Evolutionary conservation across 1,139 yeast genomes (phyloP).

Genomic region (Kodamaea derodonti): DNA sequence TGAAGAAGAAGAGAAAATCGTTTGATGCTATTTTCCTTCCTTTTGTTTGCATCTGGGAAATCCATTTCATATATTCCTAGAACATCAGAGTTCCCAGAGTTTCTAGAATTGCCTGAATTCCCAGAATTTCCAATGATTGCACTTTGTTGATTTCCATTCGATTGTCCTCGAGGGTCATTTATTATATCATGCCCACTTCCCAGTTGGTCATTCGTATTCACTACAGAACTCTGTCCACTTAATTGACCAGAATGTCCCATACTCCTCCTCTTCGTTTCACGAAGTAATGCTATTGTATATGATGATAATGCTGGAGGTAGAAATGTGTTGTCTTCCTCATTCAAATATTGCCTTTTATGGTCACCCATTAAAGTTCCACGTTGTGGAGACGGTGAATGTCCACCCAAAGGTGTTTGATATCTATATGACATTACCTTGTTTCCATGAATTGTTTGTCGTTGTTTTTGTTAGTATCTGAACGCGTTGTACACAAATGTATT

Average conservation of each 20-base stretch:
- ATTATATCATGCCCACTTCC: too few species aligned
- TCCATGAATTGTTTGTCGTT: background rate
- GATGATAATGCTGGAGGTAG: conserved; percentile 66
- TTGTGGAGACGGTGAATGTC: background rate
- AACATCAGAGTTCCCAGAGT: conserved; percentile 9
- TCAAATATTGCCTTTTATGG: conserved; percentile 15
- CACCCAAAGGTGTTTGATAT: conserved; percentile 6
- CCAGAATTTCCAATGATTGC: too few species aligned
- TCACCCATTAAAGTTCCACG: background rate
- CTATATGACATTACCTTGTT: conserved; percentile 10
- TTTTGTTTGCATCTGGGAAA: conserved; percentile 22
- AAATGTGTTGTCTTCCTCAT: conserved; percentile 52
- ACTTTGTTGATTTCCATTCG: too few species aligned
- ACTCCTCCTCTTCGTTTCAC: too few species aligned
- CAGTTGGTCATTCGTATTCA: too few species aligned
- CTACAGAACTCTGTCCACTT: too few species aligned
- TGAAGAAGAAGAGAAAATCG: conserved; percentile 35
- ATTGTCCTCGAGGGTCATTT: too few species aligned
- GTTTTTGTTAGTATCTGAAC: background rate
- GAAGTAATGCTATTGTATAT: conserved; percentile 41
- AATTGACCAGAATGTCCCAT: conserved; percentile 10
- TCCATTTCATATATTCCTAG: conserved; percentile 35
- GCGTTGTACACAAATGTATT: conserved; percentile 1
- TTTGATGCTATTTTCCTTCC: conserved; percentile 17
- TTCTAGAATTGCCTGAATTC: background rate